Percentiles rank a stretch among this genome's conserved stretches.
phyloP scores from a whole-genome alignment of 2,329 filamentous ascomycete genomes.

The Diaporthe velutina region DNA sequence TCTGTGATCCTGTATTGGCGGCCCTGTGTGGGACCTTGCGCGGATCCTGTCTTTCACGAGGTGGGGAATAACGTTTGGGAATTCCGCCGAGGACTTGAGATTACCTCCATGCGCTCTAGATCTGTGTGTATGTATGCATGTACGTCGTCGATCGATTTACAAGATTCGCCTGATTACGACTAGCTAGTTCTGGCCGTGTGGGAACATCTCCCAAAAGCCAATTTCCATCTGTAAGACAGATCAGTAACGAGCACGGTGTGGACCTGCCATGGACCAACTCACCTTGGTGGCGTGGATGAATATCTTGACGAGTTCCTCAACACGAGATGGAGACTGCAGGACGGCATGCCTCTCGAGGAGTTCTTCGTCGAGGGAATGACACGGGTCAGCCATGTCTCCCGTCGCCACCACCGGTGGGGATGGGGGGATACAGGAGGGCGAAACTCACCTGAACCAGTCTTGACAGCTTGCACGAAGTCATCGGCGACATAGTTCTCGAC shows the following conservation, averaged over 20 bases:
- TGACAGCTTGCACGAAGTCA: conserved; percentile 81
- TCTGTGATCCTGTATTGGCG: neutral
- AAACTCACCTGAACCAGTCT: conserved; percentile 74
- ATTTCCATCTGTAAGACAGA: conserved; percentile 73
- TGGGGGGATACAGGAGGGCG: neutral
- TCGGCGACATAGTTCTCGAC: conserved; percentile 89
- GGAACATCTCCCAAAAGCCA: conserved; percentile 79
- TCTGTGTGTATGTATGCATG: neutral
- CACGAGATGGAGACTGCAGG: conserved; percentile 78
- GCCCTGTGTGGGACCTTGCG: neutral
- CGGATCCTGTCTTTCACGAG: neutral
- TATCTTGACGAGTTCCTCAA: conserved; percentile 86
- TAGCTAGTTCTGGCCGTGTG: conserved; percentile 23
- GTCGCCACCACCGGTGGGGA: neutral
- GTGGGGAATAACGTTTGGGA: neutral
- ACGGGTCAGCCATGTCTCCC: neutral
- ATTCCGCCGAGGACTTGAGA: no score
- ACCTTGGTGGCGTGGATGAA: conserved; percentile 91
- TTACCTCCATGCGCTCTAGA: neutral
- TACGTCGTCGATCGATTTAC: conserved; percentile 9
- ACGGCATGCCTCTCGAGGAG: conserved; percentile 81
- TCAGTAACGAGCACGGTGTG: conserved; percentile 40
- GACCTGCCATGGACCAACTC: conserved; percentile 45
- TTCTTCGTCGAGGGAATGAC: conserved; percentile 58
- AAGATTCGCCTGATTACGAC: neutral